A percentile compares a stretch with the other conserved stretches of the same genome.
phyloP scores from a whole-genome alignment of 345 rosid genomes.

The Toxicodendron radicans region DNA sequence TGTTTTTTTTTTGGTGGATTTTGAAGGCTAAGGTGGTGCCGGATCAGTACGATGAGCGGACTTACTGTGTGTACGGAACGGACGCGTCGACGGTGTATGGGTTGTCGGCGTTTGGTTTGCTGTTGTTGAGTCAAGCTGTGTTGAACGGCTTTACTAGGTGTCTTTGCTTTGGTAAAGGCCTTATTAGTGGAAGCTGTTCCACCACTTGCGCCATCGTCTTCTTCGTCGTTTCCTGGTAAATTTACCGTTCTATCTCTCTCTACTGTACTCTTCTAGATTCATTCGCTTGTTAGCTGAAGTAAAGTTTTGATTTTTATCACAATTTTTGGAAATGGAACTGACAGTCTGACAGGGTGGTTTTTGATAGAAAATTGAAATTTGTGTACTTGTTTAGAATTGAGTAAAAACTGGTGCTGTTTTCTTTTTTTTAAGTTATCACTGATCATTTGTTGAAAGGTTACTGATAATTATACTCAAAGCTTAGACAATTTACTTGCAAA shows the following conservation, averaged over 20 bases:
- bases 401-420: too few species aligned
- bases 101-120: conserved; percentile 68
- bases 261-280: too few species aligned
- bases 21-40: conserved; percentile 58
- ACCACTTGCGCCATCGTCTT: conserved; percentile 63
- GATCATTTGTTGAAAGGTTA: too few species aligned
- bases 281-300: too few species aligned
- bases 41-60: conserved; percentile 78
- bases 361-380: too few species aligned
- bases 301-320: too few species aligned
- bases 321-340: too few species aligned
- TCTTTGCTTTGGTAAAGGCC: conserved; percentile 88
- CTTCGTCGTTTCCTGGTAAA: conserved; percentile 88
- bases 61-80: conserved; percentile 69
- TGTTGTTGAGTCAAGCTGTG: conserved; percentile 69
- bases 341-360: too few species aligned
- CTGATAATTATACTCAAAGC: too few species aligned
- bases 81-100: conserved; percentile 89
- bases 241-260: conserved; percentile 6
- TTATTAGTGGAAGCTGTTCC: conserved; percentile 57
- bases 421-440: too few species aligned
- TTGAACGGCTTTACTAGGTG: conserved; percentile 80
- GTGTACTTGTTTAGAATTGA: too few species aligned
- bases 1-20: background rate
- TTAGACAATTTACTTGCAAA: too few species aligned